phyloP scores from a whole-genome alignment of 2,329 filamentous ascomycete species.

The Neocucurbitaria cava region DNA sequence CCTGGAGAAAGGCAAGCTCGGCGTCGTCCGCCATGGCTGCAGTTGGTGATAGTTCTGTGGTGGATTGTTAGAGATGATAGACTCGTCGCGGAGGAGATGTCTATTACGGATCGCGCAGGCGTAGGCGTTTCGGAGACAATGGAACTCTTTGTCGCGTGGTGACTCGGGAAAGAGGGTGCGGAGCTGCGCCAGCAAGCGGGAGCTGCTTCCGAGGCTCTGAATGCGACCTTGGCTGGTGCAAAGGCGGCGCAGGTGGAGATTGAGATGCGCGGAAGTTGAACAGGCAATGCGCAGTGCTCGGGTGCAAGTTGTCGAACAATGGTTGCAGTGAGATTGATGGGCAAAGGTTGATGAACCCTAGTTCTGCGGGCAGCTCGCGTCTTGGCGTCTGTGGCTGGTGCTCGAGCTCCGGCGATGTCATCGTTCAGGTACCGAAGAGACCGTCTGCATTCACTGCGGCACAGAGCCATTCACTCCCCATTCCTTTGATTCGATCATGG shows the following conservation, averaged over 20 bases:
- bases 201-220: constrained; percentile 3
- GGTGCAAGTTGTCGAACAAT: constrained; percentile 17
- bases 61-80: constrained; percentile 17
- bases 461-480: constrained; percentile 1
- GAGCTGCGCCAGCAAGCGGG: constrained; percentile 13
- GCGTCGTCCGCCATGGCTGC: constrained; percentile 59
- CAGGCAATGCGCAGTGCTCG: constrained; percentile 21
- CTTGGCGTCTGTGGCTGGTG: constrained; percentile 14
- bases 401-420: constrained; percentile 25
- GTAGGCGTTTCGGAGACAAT: constrained; percentile 21
- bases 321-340: constrained; percentile 3
- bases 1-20: constrained; percentile 61
- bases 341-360: constrained; percentile 13
- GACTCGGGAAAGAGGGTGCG: constrained; percentile 14
- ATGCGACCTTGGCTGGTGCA: constrained; percentile 3
- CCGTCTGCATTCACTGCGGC: constrained; percentile 3
- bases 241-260: not conserved
- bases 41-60: constrained; percentile 6
- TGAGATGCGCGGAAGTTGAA: constrained; percentile 16
- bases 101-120: constrained; percentile 16
- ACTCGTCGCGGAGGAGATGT: constrained; percentile 10
- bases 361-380: constrained; percentile 9
- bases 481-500: constrained; percentile 5
- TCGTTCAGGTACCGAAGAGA: constrained; percentile 23
- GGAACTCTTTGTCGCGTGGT: constrained; percentile 34